Evolutionary conservation across 148 eudicot genomes (phyloP), one percentile per base, ranked within the genome.

Genomic region (Silene uniflora): DNA sequence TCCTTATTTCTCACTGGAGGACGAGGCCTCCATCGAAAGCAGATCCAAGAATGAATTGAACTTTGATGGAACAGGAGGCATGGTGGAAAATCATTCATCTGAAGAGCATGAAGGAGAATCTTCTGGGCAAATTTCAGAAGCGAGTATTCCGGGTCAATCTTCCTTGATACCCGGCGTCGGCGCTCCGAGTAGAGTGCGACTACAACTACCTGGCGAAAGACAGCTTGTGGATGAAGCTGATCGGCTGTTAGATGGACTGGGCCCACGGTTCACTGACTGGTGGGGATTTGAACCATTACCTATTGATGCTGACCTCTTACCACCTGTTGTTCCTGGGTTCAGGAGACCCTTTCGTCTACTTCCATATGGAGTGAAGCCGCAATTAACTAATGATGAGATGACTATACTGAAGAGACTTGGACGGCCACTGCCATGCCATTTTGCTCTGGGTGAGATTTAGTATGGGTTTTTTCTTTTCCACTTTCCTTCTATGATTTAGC

Each of bases 281-380:
- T 95, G 96, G 96, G 96, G 99, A 29, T 86, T 78, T 80, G 97
- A 95, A 71, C 99, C 99, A 58, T 71, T 92, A 67, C 99, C 99
- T 72, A 81, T 95, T 84, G 99, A 95, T 88, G 97, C 89, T 58
- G 99, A 95, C 85, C 96, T 92, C 82, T 85, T 95, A 76, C 97
- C 99, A 54, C 97, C 97, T 55, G 80, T 84, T 78, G 82, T 91
- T 84, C 87, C 96, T 85, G 94, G 96, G 72, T 89, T 86, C 75
- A 86, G 87, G 76, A 90, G 77, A 73, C 99, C 97, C 71, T 95
- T 92, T 68, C 93, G 99, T 63, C 91, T 95, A 62, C 99, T 95
- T 82, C 99, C 99, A 1, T 95, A 87, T 71, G 99, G 97, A 70
- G 90, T 95, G 73, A 90, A 84, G 61, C 87, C 90, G 70, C 82